Base-by-base conservation (phyloP, 2,329 filamentous ascomycete species). In the Exophiala xenobiotica region DNA sequence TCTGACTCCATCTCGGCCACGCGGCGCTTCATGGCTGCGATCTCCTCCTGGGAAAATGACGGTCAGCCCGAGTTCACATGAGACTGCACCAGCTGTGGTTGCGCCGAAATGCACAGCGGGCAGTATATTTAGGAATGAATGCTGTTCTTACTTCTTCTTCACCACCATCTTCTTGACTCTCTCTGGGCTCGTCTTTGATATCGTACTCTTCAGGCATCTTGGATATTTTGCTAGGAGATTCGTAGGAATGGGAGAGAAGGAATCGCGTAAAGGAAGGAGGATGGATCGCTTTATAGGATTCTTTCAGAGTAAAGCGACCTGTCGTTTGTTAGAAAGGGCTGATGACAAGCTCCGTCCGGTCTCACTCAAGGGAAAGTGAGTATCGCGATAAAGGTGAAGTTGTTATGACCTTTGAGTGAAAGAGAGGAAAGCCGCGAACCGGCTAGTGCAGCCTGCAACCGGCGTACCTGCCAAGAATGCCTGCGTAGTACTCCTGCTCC, bases 1-100 rank as follows among this genome's bases (percentile, higher is more conserved):
- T 93, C 88, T 65, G 89, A 87, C 74, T 93, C 88, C 88, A 93
- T 93, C 74, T 93, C 88, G 58, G 87, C 88, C 57, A 93, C 88
- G 62, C 88, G 81, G 64, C 81, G 81, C 78, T 92, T 93, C 88
- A 93, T 93, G 52, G 86, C 88, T 55, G 83, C 83, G 65, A 93
- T 92, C 71, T 93, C 88, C 78, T 92, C 79, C 79, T 82, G 53
- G 55, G 7, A 37, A 6, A 6, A 35, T 22, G 20, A 40, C 29
- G 12, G 38, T 49, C 37, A 49, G 33, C 18, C 35, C 19, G 33
- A 23, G 33, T 29, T 18, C 9, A 7, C 7, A 6, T 14, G 9
- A 5, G 20, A 7, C 18, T 6, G n/a, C n/a, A n/a, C n/a, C n/a
- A 26, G 22, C 4, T 14, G 14, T n/a, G 40, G 27, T 20, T 19